Conservation (phyloP, 371 early-diverging fungal genomes). For the Apophysomyces elegans region DNA sequence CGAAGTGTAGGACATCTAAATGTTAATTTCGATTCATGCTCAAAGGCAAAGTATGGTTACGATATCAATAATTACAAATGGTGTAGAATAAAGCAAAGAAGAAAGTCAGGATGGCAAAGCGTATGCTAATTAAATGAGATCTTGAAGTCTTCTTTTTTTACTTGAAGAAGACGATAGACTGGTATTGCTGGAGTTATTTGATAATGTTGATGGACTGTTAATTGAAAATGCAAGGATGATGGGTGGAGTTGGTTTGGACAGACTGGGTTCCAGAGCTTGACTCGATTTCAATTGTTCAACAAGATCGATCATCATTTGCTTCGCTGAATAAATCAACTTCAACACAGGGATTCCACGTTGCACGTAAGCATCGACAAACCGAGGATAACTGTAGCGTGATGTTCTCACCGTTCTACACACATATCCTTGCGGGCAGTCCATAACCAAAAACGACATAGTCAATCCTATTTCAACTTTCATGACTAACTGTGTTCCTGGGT, state of each 20-base stretch:
- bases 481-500: not conserved
- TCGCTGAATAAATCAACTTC: not conserved
- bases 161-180: not conserved
- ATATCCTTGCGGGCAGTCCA: conserved; percentile 12
- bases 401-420: conserved; percentile 10
- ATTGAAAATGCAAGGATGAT: not conserved
- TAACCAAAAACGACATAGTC: conserved; percentile 1
- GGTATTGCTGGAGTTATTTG: not conserved
- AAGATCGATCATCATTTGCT: not conserved
- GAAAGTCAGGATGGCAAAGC: no score
- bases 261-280: not conserved
- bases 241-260: not conserved
- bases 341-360: not conserved
- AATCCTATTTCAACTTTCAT: conserved; percentile 9
- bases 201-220: not conserved
- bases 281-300: not conserved
- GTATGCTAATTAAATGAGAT: no score
- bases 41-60: no score
- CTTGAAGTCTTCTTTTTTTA: not conserved
- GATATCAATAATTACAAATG: no score
- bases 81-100: no score
- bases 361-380: not conserved
- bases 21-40: no score
- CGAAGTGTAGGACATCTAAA: no score
- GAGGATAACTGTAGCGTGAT: not conserved